Conservation (phyloP, 2,329 filamentous ascomycete genomes). For the Nannizziopsis barbatae region DNA sequence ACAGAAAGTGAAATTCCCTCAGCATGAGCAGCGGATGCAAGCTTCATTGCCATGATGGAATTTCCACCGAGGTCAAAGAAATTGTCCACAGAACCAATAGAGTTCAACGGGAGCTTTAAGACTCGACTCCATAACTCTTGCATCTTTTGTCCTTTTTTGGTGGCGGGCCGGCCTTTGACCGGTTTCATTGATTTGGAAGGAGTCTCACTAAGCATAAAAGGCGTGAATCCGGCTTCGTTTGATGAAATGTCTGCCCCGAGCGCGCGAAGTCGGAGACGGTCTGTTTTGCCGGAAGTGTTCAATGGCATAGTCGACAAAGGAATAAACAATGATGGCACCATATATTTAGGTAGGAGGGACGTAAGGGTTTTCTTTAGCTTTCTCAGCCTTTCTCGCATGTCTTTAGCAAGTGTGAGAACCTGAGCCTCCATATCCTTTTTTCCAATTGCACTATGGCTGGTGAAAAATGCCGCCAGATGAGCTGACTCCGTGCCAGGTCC, state of each 20-base stretch:
- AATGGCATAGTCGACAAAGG: slow-evolving; percentile 29
- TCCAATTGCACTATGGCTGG: too few relatives aligned
- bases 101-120: not conserved
- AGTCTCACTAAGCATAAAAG: too few relatives aligned
- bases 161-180: not conserved
- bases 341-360: slow-evolving; percentile 24
- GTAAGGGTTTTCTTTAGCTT: too few relatives aligned
- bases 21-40: slow-evolving; percentile 1
- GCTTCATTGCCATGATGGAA: slow-evolving; percentile 30
- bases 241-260: slow-evolving; percentile 10
- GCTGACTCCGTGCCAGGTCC: not conserved
- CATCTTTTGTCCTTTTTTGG: not conserved
- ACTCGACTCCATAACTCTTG: slow-evolving; percentile 8
- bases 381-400: too few relatives aligned
- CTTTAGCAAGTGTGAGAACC: too few relatives aligned
- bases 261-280: slow-evolving; percentile 19
- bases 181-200: not conserved
- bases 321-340: slow-evolving; percentile 30
- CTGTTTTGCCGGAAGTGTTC: slow-evolving; percentile 31
- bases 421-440: too few relatives aligned
- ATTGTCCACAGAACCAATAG: not conserved
- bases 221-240: not conserved
- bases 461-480: not conserved
- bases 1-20: slow-evolving; percentile 2
- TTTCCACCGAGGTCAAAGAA: slow-evolving; percentile 24